Conservation (phyloP, 1,139 yeast species). For the Candida tropicalis region DNA sequence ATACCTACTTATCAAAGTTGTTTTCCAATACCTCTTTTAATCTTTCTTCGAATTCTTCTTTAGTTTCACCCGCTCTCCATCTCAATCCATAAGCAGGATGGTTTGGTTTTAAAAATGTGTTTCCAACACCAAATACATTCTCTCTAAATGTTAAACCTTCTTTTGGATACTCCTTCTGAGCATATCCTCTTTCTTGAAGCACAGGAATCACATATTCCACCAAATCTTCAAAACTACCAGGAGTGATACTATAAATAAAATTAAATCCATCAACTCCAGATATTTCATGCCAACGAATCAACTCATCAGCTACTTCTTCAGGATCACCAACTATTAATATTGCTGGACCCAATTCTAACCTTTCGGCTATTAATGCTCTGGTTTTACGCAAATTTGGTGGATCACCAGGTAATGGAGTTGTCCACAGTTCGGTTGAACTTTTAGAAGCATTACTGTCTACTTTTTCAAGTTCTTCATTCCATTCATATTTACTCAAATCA, state of each 20-base stretch:
- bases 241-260: constrained; percentile 25
- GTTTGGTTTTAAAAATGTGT: constrained; percentile 19
- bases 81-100: constrained; percentile 40
- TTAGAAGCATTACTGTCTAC: constrained; percentile 27
- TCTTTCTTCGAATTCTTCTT: constrained; percentile 31
- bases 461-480: constrained; percentile 27
- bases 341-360: constrained; percentile 26
- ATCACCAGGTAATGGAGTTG: constrained; percentile 26
- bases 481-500: constrained; percentile 28
- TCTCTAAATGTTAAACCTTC: constrained; percentile 23
- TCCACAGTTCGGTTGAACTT: constrained; percentile 28
- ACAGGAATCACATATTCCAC: constrained; percentile 25
- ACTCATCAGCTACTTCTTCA: constrained; percentile 25
- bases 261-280: constrained; percentile 28
- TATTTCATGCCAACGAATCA: constrained; percentile 27
- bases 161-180: constrained; percentile 27
- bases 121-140: constrained; percentile 21
- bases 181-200: constrained; percentile 24
- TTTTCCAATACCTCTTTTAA: constrained; percentile 19
- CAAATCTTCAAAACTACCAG: constrained; percentile 26
- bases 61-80: constrained; percentile 38
- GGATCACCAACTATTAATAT: constrained; percentile 24
- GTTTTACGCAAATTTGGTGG: constrained; percentile 23
- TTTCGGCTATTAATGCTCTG: constrained; percentile 23
- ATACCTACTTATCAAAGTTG: constrained; percentile 2